Evolutionary conservation across 805 yeast genomes (phyloP), one percentile per base, ranked within the genome.

Genomic region (Zygotorulaspora danielsina): DNA sequence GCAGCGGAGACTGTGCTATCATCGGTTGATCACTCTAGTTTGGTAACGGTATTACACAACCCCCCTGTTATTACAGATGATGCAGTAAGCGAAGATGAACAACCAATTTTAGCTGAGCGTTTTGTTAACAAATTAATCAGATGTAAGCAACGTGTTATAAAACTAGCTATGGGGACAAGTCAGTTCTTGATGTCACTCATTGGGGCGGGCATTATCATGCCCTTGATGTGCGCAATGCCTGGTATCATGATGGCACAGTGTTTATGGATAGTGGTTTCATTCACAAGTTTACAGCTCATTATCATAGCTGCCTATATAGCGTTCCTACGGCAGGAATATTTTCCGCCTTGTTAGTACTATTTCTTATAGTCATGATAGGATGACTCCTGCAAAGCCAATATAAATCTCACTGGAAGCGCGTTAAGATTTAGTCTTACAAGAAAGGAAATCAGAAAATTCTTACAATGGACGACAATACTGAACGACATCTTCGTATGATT

Each of bases 321-420:
- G 10, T 19, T 33, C 13, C 22, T 33, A 22, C 13, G 18, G n/a
- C 18, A 19, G 27, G 16, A 15, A 13, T 33, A 21, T 22, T 17
- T 6, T 13, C 9, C 8, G 10, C 11, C 13, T 13, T 10, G 12
- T 10, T 18, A 3, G 26, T 19, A 3, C n/a, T 16, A 13, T 10
- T 19, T 4, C 7, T 19, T 16, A 16, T 30, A 39, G 43, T 39
- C 43, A 39, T 34, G 19, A 21, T 9, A 16, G 17, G 28, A 21
- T 27, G 43, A 39, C 43, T 39, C 43, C 15, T 19, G 13, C 2
- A 16, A 18, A 29, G n/a, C n/a, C n/a, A n/a, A n/a, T n/a, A n/a
- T n/a, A n/a, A n/a, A n/a, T n/a, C n/a, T n/a, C n/a, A n/a, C n/a
- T n/a, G n/a, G n/a, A n/a, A n/a, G n/a, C n/a, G n/a, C n/a, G n/a